Conservation (phyloP, 2,329 filamentous ascomycete genomes). For the Chrysosporium keratinophilum region DNA sequence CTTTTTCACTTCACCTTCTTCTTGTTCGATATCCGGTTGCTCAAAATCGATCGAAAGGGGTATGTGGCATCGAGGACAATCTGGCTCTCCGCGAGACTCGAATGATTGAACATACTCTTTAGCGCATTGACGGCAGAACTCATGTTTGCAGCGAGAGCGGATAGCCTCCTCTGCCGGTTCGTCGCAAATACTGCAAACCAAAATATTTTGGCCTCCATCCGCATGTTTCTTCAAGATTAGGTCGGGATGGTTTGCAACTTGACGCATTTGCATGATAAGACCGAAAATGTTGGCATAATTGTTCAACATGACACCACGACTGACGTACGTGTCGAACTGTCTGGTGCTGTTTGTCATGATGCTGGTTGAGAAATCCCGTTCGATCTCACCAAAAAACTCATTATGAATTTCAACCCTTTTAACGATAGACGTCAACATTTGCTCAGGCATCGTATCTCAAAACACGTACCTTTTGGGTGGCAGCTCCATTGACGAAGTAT, state of each 20-base stretch:
- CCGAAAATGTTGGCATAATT: slow-evolving; percentile 99
- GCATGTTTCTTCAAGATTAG: slow-evolving; percentile 79
- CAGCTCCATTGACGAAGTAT: slow-evolving; percentile 90
- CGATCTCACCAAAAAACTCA: slow-evolving; percentile 92
- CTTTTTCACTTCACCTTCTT: slow-evolving; percentile 78
- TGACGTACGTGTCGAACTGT: slow-evolving; percentile 91
- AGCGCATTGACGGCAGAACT: slow-evolving; percentile 75
- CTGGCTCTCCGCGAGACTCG: slow-evolving; percentile 47
- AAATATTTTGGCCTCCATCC: slow-evolving; percentile 76
- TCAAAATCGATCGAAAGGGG: slow-evolving; percentile 82
- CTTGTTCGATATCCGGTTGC: slow-evolving; percentile 89
- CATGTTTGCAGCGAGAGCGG: slow-evolving; percentile 82
- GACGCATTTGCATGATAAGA: slow-evolving; percentile 98
- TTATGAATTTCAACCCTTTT: slow-evolving; percentile 67
- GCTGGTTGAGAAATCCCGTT: slow-evolving; percentile 87
- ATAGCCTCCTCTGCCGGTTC: slow-evolving; percentile 93
- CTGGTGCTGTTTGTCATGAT: slow-evolving; percentile 89
- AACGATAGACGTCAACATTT: not conserved
- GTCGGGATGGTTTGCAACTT: slow-evolving; percentile 93
- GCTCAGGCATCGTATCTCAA: not conserved
- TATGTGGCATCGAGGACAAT: slow-evolving; percentile 86
- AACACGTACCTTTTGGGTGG: slow-evolving; percentile 65
- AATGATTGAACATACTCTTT: slow-evolving; percentile 72
- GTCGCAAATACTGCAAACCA: slow-evolving; percentile 91
- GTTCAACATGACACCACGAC: slow-evolving; percentile 85